Evolutionary conservation across 305 asterid species (phyloP).

Genomic region (Fraxinus velutina): DNA sequence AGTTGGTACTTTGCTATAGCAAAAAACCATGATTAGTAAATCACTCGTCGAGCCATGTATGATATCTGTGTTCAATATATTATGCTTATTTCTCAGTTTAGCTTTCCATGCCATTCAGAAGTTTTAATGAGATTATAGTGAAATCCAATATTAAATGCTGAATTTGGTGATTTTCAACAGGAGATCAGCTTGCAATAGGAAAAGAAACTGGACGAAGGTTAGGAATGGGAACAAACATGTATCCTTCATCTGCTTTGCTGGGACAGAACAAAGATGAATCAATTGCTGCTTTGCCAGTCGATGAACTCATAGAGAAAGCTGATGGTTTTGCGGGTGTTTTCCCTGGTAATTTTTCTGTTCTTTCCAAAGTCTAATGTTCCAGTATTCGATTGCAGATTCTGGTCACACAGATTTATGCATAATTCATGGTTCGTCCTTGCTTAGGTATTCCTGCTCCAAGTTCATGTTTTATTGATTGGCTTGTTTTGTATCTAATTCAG

Average conservation of each 20-base stretch:
- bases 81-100: background rate
- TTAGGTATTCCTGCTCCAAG: background rate
- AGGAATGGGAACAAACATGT: slow-evolving; percentile 99
- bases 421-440: background rate
- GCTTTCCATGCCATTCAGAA: background rate
- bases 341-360: slow-evolving; percentile 56
- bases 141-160: slow-evolving; percentile 23
- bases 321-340: slow-evolving; percentile 99
- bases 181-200: slow-evolving; percentile 95
- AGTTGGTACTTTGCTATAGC: background rate
- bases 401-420: background rate
- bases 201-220: slow-evolving; percentile 94
- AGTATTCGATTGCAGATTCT: background rate
- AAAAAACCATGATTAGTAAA: background rate
- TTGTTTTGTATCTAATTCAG: slow-evolving; percentile 39
- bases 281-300: slow-evolving; percentile 82
- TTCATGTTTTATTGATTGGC: slow-evolving; percentile 16
- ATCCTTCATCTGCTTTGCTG: slow-evolving; percentile 89
- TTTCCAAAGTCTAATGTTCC: background rate
- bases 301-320: slow-evolving; percentile 95
- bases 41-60: background rate
- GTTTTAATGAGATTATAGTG: background rate
- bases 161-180: slow-evolving; percentile 36
- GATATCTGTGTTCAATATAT: background rate
- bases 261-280: slow-evolving; percentile 95